These are phyloP conservation scores for Endothia cerciana DNA, from an alignment of 2,329 filamentous ascomycete species.

Conservation along the genomic window DNA sequence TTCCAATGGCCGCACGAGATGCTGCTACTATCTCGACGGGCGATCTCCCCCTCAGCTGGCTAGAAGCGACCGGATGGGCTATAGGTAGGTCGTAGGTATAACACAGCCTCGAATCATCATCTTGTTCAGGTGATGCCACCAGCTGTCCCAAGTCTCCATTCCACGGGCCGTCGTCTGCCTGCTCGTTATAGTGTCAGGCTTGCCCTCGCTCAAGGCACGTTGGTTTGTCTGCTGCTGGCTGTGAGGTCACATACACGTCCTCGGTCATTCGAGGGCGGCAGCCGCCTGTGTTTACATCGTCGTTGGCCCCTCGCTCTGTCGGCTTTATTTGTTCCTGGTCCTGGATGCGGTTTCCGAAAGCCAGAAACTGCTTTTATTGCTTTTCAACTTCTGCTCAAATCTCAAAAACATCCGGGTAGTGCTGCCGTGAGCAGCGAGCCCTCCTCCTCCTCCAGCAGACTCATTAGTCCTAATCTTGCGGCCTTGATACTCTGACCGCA, in stretches of 20 bases:
- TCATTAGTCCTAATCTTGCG: background rate
- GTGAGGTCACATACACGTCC: background rate
- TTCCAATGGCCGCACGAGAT: constrained; percentile 15
- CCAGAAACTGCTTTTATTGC: background rate
- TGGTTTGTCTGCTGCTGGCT: constrained; percentile 1
- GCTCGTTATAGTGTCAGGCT: background rate
- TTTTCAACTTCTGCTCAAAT: background rate
- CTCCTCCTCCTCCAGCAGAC: background rate
- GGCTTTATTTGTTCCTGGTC: background rate
- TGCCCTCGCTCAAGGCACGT: constrained; percentile 11
- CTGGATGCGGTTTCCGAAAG: background rate
- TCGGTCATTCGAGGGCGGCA: background rate
- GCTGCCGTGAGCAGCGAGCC: no score
- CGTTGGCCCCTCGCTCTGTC: background rate
- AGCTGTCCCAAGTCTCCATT: background rate
- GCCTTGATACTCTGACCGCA: background rate
- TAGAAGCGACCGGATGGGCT: background rate
- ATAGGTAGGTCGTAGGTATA: constrained; percentile 3
- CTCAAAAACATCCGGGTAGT: background rate
- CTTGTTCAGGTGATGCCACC: constrained; percentile 18
- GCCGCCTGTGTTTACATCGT: background rate
- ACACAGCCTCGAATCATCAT: background rate
- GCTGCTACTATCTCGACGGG: constrained; percentile 14
- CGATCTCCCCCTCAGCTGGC: constrained; percentile 5
- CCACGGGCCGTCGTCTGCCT: background rate